Base-by-base conservation (phyloP, 2,329 filamentous ascomycete genomes). In the Diaporthe sp. region DNA sequence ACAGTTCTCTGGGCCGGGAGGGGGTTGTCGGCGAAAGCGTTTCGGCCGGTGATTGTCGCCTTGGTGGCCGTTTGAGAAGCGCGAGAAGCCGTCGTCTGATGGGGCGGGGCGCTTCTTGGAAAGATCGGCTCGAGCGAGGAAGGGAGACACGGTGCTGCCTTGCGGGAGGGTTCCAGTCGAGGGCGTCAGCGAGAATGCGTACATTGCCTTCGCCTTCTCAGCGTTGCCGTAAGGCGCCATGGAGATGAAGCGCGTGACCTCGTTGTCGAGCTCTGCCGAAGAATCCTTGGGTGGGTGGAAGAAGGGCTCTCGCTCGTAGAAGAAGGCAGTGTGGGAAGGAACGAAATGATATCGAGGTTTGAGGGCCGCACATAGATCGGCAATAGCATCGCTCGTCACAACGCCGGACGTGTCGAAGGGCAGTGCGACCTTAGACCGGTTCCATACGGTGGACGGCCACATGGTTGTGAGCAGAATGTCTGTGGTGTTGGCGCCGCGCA, bases 271-370 rank as follows among this genome's bases (percentile, higher is more conserved):
- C 0, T 85, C 85, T 3, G 70, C 42, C 27, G 70, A 71, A n/a
- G 73, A 27, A 44, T 75, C 73, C 50, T 83, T 81, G 9, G 83
- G 78, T 1, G 89, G 87, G 81, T 97, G 93, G 80, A 97, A 92
- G 85, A 98, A 99, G 0, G 96, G 95, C 83, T 98, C 97, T 72
- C 97, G 92, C 84, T 99, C 96, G 81, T 93, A 98, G 83, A 94
- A 96, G 79, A 92, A 92, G 9, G 88, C 84, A 12, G 81, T 82
- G 1, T 91, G 88, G 0, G 94, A 94, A 4, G 90, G 87, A 2
- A 94, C 92, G 79, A 98, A 92, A 82, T 98, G 96, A 80, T 99
- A 99, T 37, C 94, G 92, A n/a, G 97, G 97, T 81, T 95, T 97
- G 27, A 99, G 84, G 0, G 91, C 85, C 3, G 92, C 88, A 79